Evolutionary conservation across 1,284 basidiomycete species (phyloP), one percentile per base, ranked within the genome.

Genomic region (Cerrena zonata): DNA sequence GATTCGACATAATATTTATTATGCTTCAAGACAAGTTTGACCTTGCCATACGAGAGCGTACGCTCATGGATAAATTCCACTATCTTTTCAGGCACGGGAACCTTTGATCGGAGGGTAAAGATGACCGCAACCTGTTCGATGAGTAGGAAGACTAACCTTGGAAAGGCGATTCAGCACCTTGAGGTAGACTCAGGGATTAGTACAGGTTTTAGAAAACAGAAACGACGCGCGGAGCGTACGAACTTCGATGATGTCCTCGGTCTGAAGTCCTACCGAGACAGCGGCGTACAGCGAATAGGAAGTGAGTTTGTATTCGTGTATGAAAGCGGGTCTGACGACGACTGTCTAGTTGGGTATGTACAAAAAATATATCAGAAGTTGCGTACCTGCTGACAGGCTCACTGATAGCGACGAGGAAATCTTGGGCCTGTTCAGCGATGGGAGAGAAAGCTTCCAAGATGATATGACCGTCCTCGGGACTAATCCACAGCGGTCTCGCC

Each of bases 221-320:
- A 49, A 41, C 25, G 48, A 50, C 37, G 56, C 52, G 56, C 53
- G 26, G 48, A 55, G 52, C 57, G 56, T 56, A 82, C 81, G 65
- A 66, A 94, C 96, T 76, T 94, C 93, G 68, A 99, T 97, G 62
- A 99, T 99, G 67, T 99, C 94, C 64, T 95, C 88, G 2, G 96
- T 99, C 67, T 98, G 92, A 34, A 99, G 75, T 21, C 96, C 96
- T 52, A 99, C 96, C 13, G 94, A 98, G 55, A 99, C 95, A 50
- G 96, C 96, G 48, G 96, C 96, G 69, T 99, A 98, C 24, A 99
- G 78, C 22, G 94, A 97, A 69, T 98, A 96, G 43, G 94, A 89
- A 46, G 95, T 98, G 63, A 99, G 84, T 71, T 96, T 94, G 79
- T 98, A 99, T 76, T 99, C 96, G 72, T 99, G 96, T 56, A 99